Conservation (phyloP, 2,329 filamentous ascomycete species). For the Fusarium sp. region DNA sequence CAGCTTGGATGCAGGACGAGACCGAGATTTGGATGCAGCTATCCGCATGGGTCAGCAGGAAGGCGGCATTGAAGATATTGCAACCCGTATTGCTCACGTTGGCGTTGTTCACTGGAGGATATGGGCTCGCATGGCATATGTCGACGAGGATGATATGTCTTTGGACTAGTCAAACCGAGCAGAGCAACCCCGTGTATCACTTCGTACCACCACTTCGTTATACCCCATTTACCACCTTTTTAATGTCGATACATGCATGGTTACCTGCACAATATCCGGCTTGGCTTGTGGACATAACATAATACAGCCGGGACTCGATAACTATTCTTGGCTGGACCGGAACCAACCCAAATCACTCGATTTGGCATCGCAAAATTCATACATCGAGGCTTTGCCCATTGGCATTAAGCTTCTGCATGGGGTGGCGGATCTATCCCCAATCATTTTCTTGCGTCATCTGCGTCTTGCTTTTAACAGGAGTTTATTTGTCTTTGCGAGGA, state of each 20-base stretch:
- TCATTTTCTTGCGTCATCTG: constrained; percentile 1
- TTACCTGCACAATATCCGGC: constrained; percentile 11
- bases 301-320: constrained; percentile 8
- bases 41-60: constrained; percentile 62
- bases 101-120: constrained; percentile 90
- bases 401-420: neutral
- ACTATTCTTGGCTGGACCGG: constrained; percentile 34
- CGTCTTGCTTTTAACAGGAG: constrained; percentile 12
- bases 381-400: neutral
- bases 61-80: constrained; percentile 72
- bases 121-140: constrained; percentile 82
- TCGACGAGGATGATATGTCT: constrained; percentile 54
- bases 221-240: constrained; percentile 36
- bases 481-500: neutral
- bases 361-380: constrained; percentile 3
- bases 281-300: constrained; percentile 12
- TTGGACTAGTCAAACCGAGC: constrained; percentile 43
- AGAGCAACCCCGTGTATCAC: constrained; percentile 13
- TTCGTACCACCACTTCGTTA: constrained; percentile 30
- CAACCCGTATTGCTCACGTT: constrained; percentile 83
- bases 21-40: constrained; percentile 50
- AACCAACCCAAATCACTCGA: constrained; percentile 2
- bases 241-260: constrained; percentile 37
- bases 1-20: constrained; percentile 48
- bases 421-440: constrained; percentile 20